Conservation (phyloP, 2,329 filamentous ascomycete species). For the Ceratocystiopsis minuta region DNA sequence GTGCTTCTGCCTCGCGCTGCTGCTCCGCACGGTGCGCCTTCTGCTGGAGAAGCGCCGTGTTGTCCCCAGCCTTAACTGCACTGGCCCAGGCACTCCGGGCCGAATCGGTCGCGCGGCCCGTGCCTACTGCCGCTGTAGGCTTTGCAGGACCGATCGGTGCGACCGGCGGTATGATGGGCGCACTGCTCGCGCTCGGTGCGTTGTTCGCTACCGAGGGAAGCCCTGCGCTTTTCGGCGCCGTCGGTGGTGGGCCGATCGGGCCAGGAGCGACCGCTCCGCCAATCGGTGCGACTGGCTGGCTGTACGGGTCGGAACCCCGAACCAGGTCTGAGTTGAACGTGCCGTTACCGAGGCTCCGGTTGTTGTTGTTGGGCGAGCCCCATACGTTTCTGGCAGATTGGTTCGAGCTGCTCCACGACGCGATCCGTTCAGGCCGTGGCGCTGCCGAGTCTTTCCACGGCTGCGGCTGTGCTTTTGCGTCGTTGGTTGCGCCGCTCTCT, state of each 20-base stretch:
- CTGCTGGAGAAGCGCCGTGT: slow-evolving; percentile 22
- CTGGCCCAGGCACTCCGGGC: slow-evolving; percentile 18
- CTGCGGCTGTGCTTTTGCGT: slow-evolving; percentile 5
- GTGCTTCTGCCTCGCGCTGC: slow-evolving; percentile 25
- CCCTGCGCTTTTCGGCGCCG: slow-evolving; percentile 6
- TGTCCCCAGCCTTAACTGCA: slow-evolving; percentile 28
- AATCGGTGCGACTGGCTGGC: slow-evolving; percentile 15
- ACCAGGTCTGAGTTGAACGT: slow-evolving; percentile 51
- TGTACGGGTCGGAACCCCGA: slow-evolving; percentile 24
- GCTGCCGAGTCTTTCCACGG: slow-evolving; percentile 20
- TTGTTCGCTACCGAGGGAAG: no score
- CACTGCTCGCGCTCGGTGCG: not conserved
- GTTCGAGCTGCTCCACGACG: slow-evolving; percentile 29
- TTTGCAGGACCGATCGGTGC: slow-evolving; percentile 19
- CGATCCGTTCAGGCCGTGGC: slow-evolving; percentile 27
- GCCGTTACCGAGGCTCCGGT: slow-evolving; percentile 58
- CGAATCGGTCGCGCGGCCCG: not conserved
- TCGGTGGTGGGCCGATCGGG: slow-evolving; percentile 25
- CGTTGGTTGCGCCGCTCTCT: no score
- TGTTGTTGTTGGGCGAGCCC: slow-evolving; percentile 55
- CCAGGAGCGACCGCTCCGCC: slow-evolving; percentile 21
- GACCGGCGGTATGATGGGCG: slow-evolving; percentile 14
- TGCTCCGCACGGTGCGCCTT: slow-evolving; percentile 22
- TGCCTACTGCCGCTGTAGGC: not conserved
- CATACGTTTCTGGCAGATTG: slow-evolving; percentile 46